Evolutionary conservation across 2,329 filamentous ascomycete genomes (phyloP).

Genomic region (Lachnellula subtilissima): DNA sequence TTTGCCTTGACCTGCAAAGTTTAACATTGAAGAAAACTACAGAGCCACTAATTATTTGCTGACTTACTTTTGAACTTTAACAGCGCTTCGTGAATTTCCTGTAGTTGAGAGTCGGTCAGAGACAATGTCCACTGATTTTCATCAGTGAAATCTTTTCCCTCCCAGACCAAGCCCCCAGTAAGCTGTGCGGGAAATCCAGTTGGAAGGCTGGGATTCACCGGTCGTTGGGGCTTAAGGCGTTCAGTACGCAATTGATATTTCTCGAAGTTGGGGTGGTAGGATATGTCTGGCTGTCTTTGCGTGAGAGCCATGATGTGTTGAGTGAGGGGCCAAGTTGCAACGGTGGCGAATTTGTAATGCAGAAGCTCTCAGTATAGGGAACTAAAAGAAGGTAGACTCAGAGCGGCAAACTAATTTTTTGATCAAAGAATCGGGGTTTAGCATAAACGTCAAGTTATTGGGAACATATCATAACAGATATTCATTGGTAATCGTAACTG

Average conservation of each 20-base stretch:
- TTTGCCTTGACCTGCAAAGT: slow-evolving; percentile 12
- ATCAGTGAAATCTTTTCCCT: slow-evolving; percentile 44
- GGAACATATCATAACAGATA: too few species aligned
- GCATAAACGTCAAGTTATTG: too few species aligned
- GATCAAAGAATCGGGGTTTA: not conserved
- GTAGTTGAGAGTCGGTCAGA: slow-evolving; percentile 42
- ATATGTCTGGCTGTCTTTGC: slow-evolving; percentile 48
- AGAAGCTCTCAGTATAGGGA: not conserved
- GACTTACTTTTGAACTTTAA: slow-evolving; percentile 34
- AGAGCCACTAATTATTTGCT: not conserved
- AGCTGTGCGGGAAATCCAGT: slow-evolving; percentile 46
- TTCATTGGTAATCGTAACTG: too few species aligned
- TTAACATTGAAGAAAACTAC: not conserved
- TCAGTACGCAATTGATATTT: slow-evolving; percentile 50
- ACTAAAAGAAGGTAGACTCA: not conserved
- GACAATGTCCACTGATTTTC: slow-evolving; percentile 50
- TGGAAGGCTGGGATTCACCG: slow-evolving; percentile 39
- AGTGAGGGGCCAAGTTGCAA: not conserved
- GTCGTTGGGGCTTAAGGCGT: slow-evolving; percentile 39
- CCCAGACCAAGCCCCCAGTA: slow-evolving; percentile 51
- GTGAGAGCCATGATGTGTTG: not conserved
- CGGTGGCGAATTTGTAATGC: not conserved
- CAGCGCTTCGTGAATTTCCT: slow-evolving; percentile 43
- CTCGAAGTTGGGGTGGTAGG: slow-evolving; percentile 48
- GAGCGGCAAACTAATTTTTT: not conserved